Base-by-base conservation (phyloP, 2,329 filamentous ascomycete species). In the Aureobasidium sp. region DNA sequence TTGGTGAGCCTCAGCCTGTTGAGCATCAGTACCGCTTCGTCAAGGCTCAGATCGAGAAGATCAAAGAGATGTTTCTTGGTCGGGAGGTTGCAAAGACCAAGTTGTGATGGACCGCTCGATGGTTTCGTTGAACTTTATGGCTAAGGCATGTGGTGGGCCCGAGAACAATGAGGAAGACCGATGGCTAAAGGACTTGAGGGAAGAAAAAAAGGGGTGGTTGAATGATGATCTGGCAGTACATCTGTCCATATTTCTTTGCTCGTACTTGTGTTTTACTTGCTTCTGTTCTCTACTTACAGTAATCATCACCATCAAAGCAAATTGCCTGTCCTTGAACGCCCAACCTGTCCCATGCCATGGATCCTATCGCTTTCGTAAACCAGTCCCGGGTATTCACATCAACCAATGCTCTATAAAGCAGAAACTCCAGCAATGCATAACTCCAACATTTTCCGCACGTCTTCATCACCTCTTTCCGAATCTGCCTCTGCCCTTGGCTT, bases 401-500 rank as follows among this genome's bases (percentile, higher is more conserved):
- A 44, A 44, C 52, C 39, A 21, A 54, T 55, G 39, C 37, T 41
- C n/a, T 27, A 16, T n/a, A 54, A 54, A 25, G 11, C 30, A 55
- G 25, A 34, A 49, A 45, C 41, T 47, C 42, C 42, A 58, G 54
- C 54, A 58, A 58, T 58, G 39, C 54, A 36, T 41, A 58, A 42
- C 13, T 15, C 54, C 42, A 37, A 45, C 16, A 37, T n/a, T 7
- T 3, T 16, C 10, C 30, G 13, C 21, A 37, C 21, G 36, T 27
- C 10, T 13, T 8, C 16, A 59, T 64, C 64, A 70, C 61, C 67
- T 66, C 50, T 66, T 67, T 7, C 72, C 71, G 66, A 74, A 75
- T 39, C 69, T 68, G 4, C 77, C 75, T 63, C 72, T 71, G 3
- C 77, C 77, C 53, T 74, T 76, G 25, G 72, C 73, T 64, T 75